Percentiles rank a stretch among this genome's conserved stretches.
These are phyloP conservation scores for Suhomyces panamericanus DNA, from an alignment of 1,139 yeast genomes.

Conservation along the genomic window DNA sequence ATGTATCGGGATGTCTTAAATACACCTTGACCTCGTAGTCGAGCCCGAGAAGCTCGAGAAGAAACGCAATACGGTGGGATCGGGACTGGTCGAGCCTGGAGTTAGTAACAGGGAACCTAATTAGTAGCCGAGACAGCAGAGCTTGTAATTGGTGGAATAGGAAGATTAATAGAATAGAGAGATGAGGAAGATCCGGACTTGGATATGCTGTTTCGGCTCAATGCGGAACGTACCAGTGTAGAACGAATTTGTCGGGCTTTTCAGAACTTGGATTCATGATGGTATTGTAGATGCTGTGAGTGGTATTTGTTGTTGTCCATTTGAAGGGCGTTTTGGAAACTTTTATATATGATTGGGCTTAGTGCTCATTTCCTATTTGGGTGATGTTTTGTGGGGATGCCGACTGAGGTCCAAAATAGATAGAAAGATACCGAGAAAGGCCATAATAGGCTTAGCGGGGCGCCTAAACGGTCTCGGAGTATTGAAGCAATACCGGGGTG, in stretches of 20 bases:
- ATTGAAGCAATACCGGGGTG: too few relatives aligned
- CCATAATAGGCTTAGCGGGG: too few relatives aligned
- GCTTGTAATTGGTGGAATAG: too few relatives aligned
- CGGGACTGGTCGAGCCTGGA: slow-evolving; percentile 53
- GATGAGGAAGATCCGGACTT: too few relatives aligned
- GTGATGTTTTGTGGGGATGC: neutral
- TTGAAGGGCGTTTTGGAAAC: too few relatives aligned
- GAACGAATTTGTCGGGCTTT: slow-evolving; percentile 25
- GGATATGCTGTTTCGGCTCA: too few relatives aligned
- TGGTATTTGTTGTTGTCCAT: too few relatives aligned
- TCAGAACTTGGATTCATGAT: neutral
- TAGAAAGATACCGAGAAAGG: neutral
- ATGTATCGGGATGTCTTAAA: slow-evolving; percentile 46
- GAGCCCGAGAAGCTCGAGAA: slow-evolving; percentile 51
- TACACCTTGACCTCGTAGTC: slow-evolving; percentile 53
- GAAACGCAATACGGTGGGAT: slow-evolving; percentile 55
- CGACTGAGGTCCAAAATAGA: neutral
- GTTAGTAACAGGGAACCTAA: slow-evolving; percentile 7
- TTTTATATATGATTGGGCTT: neutral
- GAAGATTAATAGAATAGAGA: too few relatives aligned
- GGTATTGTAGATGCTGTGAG: neutral
- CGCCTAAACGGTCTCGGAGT: too few relatives aligned
- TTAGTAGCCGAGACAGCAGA: too few relatives aligned
- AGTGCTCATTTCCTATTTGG: neutral
- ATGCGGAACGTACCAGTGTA: slow-evolving; percentile 30